phyloP scores from a whole-genome alignment of 768 basidiomycete genomes.

The Peribolospora kevripleyi region DNA sequence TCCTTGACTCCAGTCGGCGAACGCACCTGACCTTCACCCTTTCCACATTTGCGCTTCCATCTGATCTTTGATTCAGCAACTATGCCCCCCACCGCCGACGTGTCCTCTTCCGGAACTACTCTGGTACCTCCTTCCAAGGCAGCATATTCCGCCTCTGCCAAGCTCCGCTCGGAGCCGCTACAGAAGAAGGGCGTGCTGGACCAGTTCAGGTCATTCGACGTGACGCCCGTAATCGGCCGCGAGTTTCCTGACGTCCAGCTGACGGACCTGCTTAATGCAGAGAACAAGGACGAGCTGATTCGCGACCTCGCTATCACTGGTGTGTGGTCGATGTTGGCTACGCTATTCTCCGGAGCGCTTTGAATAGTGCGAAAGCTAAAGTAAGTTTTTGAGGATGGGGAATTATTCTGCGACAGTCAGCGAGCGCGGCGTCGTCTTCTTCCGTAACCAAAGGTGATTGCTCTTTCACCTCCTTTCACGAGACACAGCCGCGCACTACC shows the following conservation, averaged over 20 bases:
- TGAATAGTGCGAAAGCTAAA: not conserved
- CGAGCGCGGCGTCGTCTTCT: slow-evolving; percentile 39
- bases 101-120: no score
- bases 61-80: no score
- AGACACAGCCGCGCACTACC: no score
- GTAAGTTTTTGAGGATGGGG: not conserved
- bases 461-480: no score
- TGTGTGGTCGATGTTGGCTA: slow-evolving; percentile 13
- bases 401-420: slow-evolving; percentile 14
- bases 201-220: slow-evolving; percentile 11
- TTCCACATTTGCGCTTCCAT: no score
- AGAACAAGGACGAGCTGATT: slow-evolving; percentile 29
- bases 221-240: slow-evolving; percentile 36
- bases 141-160: no score
- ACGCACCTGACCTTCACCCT: no score
- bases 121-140: no score
- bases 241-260: slow-evolving; percentile 30
- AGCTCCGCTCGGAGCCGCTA: slow-evolving; percentile 5
- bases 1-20: no score
- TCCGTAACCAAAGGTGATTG: slow-evolving; percentile 26
- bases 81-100: no score
- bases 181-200: slow-evolving; percentile 13
- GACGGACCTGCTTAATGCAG: slow-evolving; percentile 24
- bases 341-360: not conserved
- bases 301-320: slow-evolving; percentile 31